These are phyloP conservation scores for Viola pubescens DNA, from an alignment of 441 rosid genomes.

Conservation along the genomic window DNA sequence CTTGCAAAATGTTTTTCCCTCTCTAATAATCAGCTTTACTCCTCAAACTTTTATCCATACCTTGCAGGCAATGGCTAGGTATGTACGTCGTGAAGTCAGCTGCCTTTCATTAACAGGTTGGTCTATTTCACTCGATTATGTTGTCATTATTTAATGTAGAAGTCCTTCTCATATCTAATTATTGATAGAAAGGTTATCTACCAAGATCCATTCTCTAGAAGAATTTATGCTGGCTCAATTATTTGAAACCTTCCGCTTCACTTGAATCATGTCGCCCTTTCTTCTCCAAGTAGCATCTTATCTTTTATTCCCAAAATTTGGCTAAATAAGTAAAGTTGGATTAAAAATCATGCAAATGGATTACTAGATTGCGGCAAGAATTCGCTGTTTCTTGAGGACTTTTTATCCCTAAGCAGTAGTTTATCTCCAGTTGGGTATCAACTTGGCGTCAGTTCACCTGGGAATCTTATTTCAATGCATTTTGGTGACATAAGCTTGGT, in stretches of 20 bases:
- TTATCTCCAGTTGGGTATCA: not conserved
- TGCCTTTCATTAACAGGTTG: conserved; percentile 80
- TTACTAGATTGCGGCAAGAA: not conserved
- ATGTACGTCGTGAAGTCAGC: conserved; percentile 64
- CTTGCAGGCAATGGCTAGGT: conserved; percentile 87
- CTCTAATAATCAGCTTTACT: not conserved
- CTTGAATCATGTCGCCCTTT: no score
- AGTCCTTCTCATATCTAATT: not conserved
- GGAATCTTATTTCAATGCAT: not conserved
- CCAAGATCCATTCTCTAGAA: not conserved
- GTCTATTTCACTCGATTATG: not conserved
- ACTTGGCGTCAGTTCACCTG: not conserved
- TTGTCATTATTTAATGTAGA: not conserved
- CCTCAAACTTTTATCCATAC: conserved; percentile 7
- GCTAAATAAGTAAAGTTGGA: no score
- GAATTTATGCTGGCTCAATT: not conserved
- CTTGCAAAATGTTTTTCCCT: not conserved
- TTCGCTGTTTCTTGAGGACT: not conserved
- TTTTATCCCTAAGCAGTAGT: not conserved
- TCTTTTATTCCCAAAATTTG: no score
- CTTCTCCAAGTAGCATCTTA: no score
- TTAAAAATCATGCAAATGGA: not conserved
- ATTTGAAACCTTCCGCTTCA: no score
- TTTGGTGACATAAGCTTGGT: not conserved
- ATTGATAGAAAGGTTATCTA: not conserved